Evolutionary conservation across 2,329 filamentous ascomycete genomes (phyloP).

Genomic region (Calonectria fujianensis): DNA sequence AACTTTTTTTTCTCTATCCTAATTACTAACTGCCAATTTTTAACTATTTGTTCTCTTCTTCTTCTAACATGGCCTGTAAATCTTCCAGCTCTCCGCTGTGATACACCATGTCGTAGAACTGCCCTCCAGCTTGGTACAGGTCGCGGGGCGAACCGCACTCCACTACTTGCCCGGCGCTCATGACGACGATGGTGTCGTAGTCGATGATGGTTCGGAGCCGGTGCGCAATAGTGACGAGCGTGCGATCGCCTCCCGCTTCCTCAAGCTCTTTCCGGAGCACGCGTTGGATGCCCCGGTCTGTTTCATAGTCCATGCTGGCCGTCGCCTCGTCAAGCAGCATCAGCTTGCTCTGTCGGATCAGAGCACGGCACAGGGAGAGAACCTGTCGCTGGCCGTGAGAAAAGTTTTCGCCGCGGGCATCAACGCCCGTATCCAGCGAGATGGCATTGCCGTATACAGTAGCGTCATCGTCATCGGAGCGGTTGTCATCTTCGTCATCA

Average conservation of each 20-base stretch:
- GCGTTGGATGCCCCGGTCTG: constrained; percentile 73
- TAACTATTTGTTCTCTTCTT: constrained; percentile 35
- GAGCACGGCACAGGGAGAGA: constrained; percentile 73
- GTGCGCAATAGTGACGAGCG: constrained; percentile 76
- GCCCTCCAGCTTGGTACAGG: constrained; percentile 65
- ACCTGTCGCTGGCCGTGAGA: constrained; percentile 76
- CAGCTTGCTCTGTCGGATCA: constrained; percentile 73
- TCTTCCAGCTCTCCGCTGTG: constrained; percentile 73
- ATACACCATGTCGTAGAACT: constrained; percentile 74
- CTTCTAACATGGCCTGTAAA: constrained; percentile 61
- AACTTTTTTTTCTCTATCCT: constrained; percentile 7
- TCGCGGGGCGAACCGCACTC: constrained; percentile 72
- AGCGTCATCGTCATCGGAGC: constrained; percentile 32
- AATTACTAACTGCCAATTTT: neutral
- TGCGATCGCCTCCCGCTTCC: constrained; percentile 66
- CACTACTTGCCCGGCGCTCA: constrained; percentile 71
- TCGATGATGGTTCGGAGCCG: constrained; percentile 75
- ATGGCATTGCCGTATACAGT: constrained; percentile 50
- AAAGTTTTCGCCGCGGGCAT: constrained; percentile 73
- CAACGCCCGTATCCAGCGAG: constrained; percentile 67
- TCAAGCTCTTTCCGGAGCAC: constrained; percentile 71
- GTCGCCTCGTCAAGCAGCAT: constrained; percentile 77
- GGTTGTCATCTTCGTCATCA: constrained; percentile 55
- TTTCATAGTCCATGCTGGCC: constrained; percentile 76
- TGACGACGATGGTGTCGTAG: constrained; percentile 75